A percentile compares a stretch with the other conserved stretches of the same genome.
Conservation (phyloP, 495 filamentous ascomycete species). For the Beverwykella pulmonaria region DNA sequence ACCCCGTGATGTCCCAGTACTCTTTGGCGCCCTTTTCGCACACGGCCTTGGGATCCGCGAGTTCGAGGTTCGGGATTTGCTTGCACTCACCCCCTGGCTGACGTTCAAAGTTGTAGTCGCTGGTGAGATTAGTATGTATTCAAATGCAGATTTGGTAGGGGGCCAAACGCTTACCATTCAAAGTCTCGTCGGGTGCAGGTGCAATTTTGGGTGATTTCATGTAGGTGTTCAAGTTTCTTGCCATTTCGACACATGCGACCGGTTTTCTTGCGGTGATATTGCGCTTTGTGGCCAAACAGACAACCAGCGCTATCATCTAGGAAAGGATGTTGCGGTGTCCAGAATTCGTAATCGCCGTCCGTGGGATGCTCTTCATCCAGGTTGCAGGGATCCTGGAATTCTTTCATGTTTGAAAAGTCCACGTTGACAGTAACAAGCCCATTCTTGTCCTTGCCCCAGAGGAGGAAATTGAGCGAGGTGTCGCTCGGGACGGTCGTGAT, state of each 20-base stretch:
- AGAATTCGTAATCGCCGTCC: constrained; percentile 73
- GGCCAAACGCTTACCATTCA: constrained; percentile 81
- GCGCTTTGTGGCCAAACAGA: constrained; percentile 85
- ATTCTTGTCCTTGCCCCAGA: constrained; percentile 70
- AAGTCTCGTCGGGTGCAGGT: constrained; percentile 81
- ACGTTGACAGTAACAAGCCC: constrained; percentile 71
- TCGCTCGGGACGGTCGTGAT: constrained; percentile 89
- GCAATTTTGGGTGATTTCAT: constrained; percentile 72
- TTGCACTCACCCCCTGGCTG: constrained; percentile 72
- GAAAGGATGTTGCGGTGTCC: constrained; percentile 78
- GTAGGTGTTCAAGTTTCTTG: constrained; percentile 64
- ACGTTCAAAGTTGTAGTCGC: constrained; percentile 92
- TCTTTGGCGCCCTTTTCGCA: constrained; percentile 73
- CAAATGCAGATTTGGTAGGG: constrained; percentile 29
- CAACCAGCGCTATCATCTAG: constrained; percentile 68
- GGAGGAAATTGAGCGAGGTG: constrained; percentile 81
- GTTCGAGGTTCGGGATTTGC: constrained; percentile 69
- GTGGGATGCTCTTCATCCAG: constrained; percentile 63
- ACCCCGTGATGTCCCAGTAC: constrained; percentile 82
- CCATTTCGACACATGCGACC: constrained; percentile 78
- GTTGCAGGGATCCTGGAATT: constrained; percentile 66
- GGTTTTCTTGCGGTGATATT: constrained; percentile 86
- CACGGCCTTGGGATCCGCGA: constrained; percentile 64
- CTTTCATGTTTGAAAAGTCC: constrained; percentile 74
- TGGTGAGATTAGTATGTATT: constrained; percentile 41